Base-by-base conservation (phyloP, 192 early-diverging fungal species). In the Dispira simplex region DNA sequence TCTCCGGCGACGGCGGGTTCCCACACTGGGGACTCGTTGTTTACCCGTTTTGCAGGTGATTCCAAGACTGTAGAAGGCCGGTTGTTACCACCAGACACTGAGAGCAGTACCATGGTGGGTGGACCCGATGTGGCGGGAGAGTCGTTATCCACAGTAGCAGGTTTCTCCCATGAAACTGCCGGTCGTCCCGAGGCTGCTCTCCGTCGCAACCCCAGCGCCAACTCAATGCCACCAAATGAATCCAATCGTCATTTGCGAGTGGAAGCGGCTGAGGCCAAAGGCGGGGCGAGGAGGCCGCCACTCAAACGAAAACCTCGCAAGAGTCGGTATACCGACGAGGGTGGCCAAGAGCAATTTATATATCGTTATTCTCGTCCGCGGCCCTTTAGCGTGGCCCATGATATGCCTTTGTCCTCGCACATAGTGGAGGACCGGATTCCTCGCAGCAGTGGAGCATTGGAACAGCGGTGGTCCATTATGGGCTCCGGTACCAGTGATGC, bases 301-400 rank as follows among this genome's bases (percentile, higher is more conserved):
- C 9, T 18, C 25, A 39, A 58, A 12, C 25, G 32, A 5, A 58
- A 58, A 27, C 32, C 32, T 39, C 32, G 32, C 32, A 58, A 58
- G 56, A 43, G 21, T 39, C 56, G 56, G 3, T 69, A 76, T 20
- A 63, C 65, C 59, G 67, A 67, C 28, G 71, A 71, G 58, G 64
- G 65, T 2, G 56, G 28, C 25, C 68, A 77, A 2, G 75, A 77
- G 70, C 68, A 72, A 67, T 73, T 73, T 46, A 73, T 77, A 6
- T 77, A 77, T 60, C 75, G 72, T 65, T 67, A 77, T 63, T 69
- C 75, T 65, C 72, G 75, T 11, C 71, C 58, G 64, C 73, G 75
- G 57, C 70, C 73, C 21, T 39, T 39, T 11, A 58, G 56, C 27
- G 56, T 58, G 11, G 56, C 56, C 8, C 43, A 58, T 26, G 56